These are phyloP conservation scores for Spergularia bocconei DNA, from an alignment of 148 eudicot genomes.

Conservation along the genomic window DNA sequence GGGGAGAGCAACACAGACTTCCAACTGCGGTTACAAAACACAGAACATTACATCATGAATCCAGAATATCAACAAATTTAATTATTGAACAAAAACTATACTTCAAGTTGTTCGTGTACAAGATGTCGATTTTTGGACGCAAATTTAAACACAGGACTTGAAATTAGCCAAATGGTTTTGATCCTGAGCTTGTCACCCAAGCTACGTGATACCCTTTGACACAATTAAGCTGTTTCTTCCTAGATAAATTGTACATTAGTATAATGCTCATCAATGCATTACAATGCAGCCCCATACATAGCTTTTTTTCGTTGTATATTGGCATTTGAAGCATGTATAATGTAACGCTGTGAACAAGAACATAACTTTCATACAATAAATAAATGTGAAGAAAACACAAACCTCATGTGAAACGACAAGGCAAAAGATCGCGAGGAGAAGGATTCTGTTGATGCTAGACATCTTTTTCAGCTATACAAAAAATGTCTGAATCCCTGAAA, in stretches of 20 bases:
- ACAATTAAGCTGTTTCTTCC: too few species aligned
- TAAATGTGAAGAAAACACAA: background rate
- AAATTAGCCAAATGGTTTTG: too few species aligned
- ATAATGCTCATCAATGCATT: background rate
- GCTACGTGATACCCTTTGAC: too few species aligned
- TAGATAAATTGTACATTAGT: too few species aligned
- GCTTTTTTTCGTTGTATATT: background rate
- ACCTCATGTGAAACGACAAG: slow-evolving; percentile 30
- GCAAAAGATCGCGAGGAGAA: slow-evolving; percentile 30
- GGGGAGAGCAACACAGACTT: slow-evolving; percentile 21
- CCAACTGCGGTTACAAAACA: slow-evolving; percentile 15
- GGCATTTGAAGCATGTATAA: background rate
- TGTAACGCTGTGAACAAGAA: background rate
- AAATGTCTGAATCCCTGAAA: slow-evolving; percentile 21
- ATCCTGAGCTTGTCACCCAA: too few species aligned
- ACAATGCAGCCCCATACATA: background rate
- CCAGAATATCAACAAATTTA: background rate
- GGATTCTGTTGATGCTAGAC: slow-evolving; percentile 25
- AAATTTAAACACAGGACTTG: too few species aligned
- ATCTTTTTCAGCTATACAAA: slow-evolving; percentile 1
- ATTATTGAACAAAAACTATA: background rate
- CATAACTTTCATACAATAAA: background rate
- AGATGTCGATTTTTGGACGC: too few species aligned
- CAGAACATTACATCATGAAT: background rate
- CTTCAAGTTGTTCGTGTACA: too few species aligned